Percentiles rank a stretch among this genome's conserved stretches.
Conservation (phyloP, 1,284 basidiomycete species). For the Microbotryomycetes sp. region DNA sequence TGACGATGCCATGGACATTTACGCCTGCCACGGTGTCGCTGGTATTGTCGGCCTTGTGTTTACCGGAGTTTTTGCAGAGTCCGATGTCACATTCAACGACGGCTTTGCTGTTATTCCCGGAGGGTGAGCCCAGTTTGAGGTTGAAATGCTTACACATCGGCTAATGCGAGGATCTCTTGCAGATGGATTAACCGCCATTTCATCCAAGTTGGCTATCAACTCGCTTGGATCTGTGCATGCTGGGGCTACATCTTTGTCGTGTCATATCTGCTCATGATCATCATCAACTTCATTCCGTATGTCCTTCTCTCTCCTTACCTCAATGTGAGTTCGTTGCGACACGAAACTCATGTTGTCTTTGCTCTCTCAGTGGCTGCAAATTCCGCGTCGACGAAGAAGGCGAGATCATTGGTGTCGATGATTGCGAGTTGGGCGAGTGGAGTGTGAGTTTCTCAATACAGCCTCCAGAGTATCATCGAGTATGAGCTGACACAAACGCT, state of each 20-base stretch:
- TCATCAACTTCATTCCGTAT: slow-evolving; percentile 70
- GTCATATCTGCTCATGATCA: slow-evolving; percentile 61
- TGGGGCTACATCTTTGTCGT: slow-evolving; percentile 53
- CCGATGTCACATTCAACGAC: slow-evolving; percentile 66
- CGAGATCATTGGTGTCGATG: slow-evolving; percentile 89
- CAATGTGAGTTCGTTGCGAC: too few relatives aligned
- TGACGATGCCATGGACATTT: slow-evolving; percentile 62
- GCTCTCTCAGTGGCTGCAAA: slow-evolving; percentile 74
- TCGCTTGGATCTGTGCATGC: slow-evolving; percentile 70
- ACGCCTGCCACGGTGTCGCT: slow-evolving; percentile 59
- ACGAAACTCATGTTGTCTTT: too few relatives aligned
- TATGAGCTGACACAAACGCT: not conserved
- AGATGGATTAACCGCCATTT: slow-evolving; percentile 63
- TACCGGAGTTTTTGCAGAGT: slow-evolving; percentile 71
- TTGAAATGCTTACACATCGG: too few relatives aligned
- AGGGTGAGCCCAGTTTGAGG: too few relatives aligned
- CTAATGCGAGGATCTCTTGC: too few relatives aligned
- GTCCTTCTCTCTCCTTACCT: slow-evolving; percentile 64
- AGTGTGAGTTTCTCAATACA: not conserved
- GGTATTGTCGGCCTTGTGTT: slow-evolving; percentile 81
- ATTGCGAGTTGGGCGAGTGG: slow-evolving; percentile 68
- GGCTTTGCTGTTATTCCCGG: slow-evolving; percentile 52
- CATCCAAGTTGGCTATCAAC: slow-evolving; percentile 72
- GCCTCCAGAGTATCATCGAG: not conserved
- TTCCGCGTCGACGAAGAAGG: slow-evolving; percentile 74